A percentile compares a stretch with the other conserved stretches of the same genome.
These are phyloP conservation scores for Cystobasidium slooffiae DNA, from an alignment of 1,284 basidiomycete species.

Conservation along the genomic window DNA sequence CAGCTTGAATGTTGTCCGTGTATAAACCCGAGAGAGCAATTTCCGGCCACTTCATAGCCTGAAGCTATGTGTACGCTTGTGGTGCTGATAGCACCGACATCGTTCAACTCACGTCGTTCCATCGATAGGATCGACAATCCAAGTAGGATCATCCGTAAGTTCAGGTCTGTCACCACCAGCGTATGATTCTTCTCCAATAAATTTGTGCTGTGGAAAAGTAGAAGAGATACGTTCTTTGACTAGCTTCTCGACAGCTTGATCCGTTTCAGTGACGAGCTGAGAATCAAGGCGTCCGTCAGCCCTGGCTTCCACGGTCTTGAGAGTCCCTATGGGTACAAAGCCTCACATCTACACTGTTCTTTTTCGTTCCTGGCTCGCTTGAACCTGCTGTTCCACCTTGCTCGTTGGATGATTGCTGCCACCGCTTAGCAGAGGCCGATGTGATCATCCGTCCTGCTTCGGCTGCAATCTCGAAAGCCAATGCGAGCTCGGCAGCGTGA, in stretches of 20 bases:
- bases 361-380: slow-evolving; percentile 64
- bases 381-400: slow-evolving; percentile 50
- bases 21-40: too few relatives aligned
- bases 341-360: slow-evolving; percentile 77
- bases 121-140: slow-evolving; percentile 87
- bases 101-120: neutral
- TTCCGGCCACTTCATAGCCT: too few relatives aligned
- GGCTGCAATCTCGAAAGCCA: slow-evolving; percentile 71
- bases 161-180: slow-evolving; percentile 71
- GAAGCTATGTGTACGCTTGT: too few relatives aligned
- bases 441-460: slow-evolving; percentile 61
- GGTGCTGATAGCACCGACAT: neutral
- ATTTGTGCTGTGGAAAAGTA: slow-evolving; percentile 73
- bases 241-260: slow-evolving; percentile 87
- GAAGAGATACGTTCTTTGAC: slow-evolving; percentile 71
- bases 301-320: neutral
- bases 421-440: slow-evolving; percentile 59
- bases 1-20: too few relatives aligned
- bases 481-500: slow-evolving; percentile 55
- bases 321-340: neutral
- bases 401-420: slow-evolving; percentile 23
- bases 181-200: slow-evolving; percentile 86
- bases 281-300: neutral
- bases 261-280: slow-evolving; percentile 89
- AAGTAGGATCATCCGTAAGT: slow-evolving; percentile 84